Conservation (phyloP, 495 filamentous ascomycete species). For the Penicillium ucsense region DNA sequence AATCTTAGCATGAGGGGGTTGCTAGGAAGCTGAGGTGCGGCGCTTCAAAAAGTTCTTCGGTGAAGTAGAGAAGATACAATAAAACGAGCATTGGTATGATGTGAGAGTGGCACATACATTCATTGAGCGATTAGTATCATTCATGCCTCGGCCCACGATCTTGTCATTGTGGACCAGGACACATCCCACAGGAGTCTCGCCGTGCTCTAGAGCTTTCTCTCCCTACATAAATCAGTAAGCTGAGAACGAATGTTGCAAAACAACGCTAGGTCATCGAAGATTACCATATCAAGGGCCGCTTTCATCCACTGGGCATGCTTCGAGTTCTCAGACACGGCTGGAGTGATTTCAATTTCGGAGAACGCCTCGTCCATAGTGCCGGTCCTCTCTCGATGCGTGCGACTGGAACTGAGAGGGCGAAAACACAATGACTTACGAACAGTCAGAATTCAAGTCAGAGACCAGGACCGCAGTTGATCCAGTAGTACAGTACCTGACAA, state of each 20-base stretch:
- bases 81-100: no score
- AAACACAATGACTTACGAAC: no score
- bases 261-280: not conserved
- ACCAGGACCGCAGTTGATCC: no score
- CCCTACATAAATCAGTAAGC: constrained; percentile 41
- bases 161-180: constrained; percentile 68
- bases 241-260: not conserved
- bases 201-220: constrained; percentile 63
- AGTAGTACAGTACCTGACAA: no score
- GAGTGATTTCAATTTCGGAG: not conserved
- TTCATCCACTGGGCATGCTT: constrained; percentile 55
- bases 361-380: not conserved
- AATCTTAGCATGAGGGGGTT: not conserved
- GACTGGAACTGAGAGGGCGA: not conserved
- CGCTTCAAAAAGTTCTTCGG: not conserved
- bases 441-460: no score
- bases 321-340: constrained; percentile 8
- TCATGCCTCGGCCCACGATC: constrained; percentile 83
- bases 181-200: constrained; percentile 95
- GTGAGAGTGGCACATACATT: constrained; percentile 38
- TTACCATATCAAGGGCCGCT: constrained; percentile 60
- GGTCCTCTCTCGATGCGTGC: not conserved
- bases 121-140: constrained; percentile 84
- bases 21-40: not conserved
- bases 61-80: not conserved